Evolutionary conservation across 2,329 filamentous ascomycete species (phyloP), one percentile per base, ranked within the genome.

Genomic region (Aspergillus novoparasiticus): DNA sequence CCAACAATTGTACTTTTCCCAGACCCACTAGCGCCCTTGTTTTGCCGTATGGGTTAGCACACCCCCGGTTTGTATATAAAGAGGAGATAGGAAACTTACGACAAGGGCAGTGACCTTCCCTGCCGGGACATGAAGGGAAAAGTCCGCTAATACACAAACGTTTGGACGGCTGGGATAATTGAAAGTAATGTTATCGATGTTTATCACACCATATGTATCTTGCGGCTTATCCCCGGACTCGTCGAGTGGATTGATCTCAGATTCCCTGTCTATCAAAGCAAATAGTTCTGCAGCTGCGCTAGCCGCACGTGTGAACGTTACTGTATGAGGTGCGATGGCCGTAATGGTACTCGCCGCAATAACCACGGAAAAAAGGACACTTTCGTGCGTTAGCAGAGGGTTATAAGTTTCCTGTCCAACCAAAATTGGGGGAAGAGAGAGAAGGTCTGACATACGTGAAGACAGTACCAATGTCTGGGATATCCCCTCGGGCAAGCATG

Each of bases 1-100:
- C 88, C 89, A 1, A 92, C 86, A 41, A 93, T 87, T 0, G 90
- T 93, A 59, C 87, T 91, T 75, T 93, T 93, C 1, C 90, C 90
- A 6, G 85, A 88, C 0, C 90, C 90, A 4, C 88, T 91, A 0
- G 89, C 86, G 0, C 90, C 90, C 53, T 51, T 51, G 4, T 32
- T 51, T n/a, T n/a, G 19, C 9, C 16, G 4, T n/a, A 51, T 14
- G 28, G 48, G 28, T 51, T 30, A 54, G 21, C 9, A 9, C 19
- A 23, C 36, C 14, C 10, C 10, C 16, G 30, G 14, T 14, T 34
- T 12, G 28, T 16, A 34, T 64, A 28, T 51, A 46, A 30, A 66
- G 39, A 43, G 21, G 14, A 28, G 23, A 32, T 19, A 23, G n/a
- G 28, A 23, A 51, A 51, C 48, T 21, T 32, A 51, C 48, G 28